phyloP scores from a whole-genome alignment of 148 eudicot species.

The Rhododendron williamsianum region DNA sequence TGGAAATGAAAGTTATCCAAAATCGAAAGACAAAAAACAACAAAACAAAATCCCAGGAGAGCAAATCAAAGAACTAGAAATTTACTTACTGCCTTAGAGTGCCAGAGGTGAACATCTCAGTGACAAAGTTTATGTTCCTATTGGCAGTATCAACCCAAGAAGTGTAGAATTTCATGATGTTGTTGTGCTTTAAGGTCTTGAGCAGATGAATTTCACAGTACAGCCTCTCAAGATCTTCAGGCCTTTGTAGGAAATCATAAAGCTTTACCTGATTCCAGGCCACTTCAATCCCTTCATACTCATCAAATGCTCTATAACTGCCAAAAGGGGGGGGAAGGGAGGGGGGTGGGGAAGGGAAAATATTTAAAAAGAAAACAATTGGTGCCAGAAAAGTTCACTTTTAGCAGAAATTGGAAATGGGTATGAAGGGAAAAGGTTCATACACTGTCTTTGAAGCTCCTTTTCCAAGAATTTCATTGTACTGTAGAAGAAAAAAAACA shows the following conservation, averaged over 20 bases:
- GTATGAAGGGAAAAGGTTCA: conserved; percentile 17
- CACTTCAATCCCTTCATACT: conserved; percentile 55
- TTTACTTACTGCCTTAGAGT: conserved; percentile 52
- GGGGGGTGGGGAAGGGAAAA: background rate
- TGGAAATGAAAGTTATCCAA: background rate
- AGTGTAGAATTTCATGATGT: conserved; percentile 51
- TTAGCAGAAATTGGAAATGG: conserved; percentile 6
- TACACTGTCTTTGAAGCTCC: conserved; percentile 89
- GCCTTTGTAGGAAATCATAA: conserved; percentile 36
- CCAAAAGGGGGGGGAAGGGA: background rate
- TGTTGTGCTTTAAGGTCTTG: conserved; percentile 43
- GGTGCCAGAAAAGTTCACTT: background rate
- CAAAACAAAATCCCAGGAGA: background rate
- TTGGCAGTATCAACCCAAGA: conserved; percentile 58
- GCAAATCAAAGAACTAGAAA: background rate
- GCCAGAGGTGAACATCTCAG: conserved; percentile 59
- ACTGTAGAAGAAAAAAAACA: conserved; percentile 29
- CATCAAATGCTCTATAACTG: conserved; percentile 55
- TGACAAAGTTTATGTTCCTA: conserved; percentile 46
- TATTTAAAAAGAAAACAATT: background rate
- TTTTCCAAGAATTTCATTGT: conserved; percentile 77
- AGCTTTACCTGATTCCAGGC: conserved; percentile 61
- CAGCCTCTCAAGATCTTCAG: conserved; percentile 49
- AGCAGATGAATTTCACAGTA: conserved; percentile 54
- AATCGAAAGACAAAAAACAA: background rate